Conservation (phyloP, 2,329 filamentous ascomycete species). For the Keithomyces neogunnii region DNA sequence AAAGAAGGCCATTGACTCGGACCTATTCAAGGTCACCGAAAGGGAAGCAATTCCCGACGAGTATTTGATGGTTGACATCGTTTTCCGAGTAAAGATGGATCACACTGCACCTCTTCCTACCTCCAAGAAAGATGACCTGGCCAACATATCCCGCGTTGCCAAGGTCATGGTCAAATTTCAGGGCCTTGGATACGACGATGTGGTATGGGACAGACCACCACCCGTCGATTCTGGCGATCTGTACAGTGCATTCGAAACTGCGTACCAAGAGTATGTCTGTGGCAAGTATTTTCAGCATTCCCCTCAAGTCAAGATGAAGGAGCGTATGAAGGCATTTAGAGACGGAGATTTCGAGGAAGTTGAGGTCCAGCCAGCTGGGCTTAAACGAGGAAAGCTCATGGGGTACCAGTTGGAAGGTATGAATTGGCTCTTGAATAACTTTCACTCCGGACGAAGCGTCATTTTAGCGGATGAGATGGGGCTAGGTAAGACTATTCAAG, state of each 20-base stretch:
- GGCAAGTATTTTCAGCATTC: constrained; percentile 61
- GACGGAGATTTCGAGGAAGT: constrained; percentile 59
- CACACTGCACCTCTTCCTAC: constrained; percentile 37
- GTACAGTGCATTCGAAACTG: constrained; percentile 72
- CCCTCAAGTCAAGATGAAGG: constrained; percentile 50
- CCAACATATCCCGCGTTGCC: constrained; percentile 62
- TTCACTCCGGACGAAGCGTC: constrained; percentile 71
- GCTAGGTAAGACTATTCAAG: constrained; percentile 91
- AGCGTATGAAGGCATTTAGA: constrained; percentile 62
- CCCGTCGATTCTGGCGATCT: constrained; percentile 51
- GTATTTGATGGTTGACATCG: constrained; percentile 75
- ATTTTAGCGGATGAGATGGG: constrained; percentile 98
- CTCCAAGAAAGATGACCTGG: constrained; percentile 61
- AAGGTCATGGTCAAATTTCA: constrained; percentile 84
- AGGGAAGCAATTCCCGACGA: constrained; percentile 83
- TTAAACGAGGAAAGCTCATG: constrained; percentile 80
- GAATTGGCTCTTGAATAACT: constrained; percentile 93
- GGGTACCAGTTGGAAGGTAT: constrained; percentile 86
- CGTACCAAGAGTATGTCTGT: constrained; percentile 79
- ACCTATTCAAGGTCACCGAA: constrained; percentile 54
- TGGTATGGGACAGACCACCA: constrained; percentile 82
- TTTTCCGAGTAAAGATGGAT: constrained; percentile 66
- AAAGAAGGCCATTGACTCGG: constrained; percentile 55
- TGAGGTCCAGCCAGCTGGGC: constrained; percentile 60
- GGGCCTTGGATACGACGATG: constrained; percentile 82